Base-by-base conservation (phyloP, 805 yeast species). In the Lachancea waltii region DNA sequence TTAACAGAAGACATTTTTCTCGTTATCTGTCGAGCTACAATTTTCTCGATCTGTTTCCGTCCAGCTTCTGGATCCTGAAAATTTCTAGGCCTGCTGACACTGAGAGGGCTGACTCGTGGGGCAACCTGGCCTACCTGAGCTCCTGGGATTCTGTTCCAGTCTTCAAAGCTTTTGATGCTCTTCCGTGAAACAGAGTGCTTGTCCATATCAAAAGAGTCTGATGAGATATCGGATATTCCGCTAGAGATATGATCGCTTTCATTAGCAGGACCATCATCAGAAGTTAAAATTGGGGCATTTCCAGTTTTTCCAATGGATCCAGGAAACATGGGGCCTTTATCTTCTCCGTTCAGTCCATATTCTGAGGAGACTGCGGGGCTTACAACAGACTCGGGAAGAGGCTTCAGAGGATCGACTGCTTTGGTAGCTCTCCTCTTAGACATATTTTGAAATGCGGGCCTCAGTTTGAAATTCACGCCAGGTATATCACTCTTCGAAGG, bases 41-140 rank as follows among this genome's bases (percentile, higher is more conserved):
- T 42, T 21, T 48, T 48, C 20, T 54, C 48, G 25, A 36, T 40
- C 32, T 35, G 47, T 26, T 46, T 44, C 16, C 50, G 44, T 16
- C 41, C 45, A 11, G 40, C 38, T 27, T 36, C 43, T 8, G 51
- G 49, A 29, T 48, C 45, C 15, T 19, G 20, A n/a, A 23, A 5
- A 23, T 11, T 11, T 13, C 7, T 23, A 11, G 26, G 5, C 13
- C 13, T 13, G 7, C 7, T 23, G 7, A 7, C 26, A 5, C 10
- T 23, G 26, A 5, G 7, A 5, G 26, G 26, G 7, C n/a, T n/a
- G n/a, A n/a, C n/a, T n/a, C n/a, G n/a, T n/a, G n/a, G n/a, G n/a
- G n/a, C n/a, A n/a, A n/a, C n/a, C n/a, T n/a, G n/a, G n/a, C n/a
- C n/a, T n/a, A n/a, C n/a, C n/a, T n/a, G n/a, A n/a, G n/a, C n/a